Conservation (phyloP, 306 rosid genomes). For the Comarum palustre region DNA sequence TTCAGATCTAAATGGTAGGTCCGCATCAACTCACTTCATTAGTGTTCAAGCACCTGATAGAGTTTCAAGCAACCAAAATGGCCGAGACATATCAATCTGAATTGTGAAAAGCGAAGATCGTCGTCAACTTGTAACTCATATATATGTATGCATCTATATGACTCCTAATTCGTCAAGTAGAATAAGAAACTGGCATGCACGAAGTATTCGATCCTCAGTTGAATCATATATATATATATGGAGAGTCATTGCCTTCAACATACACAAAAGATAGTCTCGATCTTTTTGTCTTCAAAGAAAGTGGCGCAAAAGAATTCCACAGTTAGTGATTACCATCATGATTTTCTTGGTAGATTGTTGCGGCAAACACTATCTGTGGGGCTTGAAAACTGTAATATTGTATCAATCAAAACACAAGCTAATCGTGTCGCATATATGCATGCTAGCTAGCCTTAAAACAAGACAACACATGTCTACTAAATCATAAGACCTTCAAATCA, state of each 20-base stretch:
- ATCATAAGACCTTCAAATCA: not conserved
- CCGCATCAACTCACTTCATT: not conserved
- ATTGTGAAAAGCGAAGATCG: not conserved
- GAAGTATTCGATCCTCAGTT: not conserved
- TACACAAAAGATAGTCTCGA: not conserved
- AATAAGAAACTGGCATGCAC: not conserved
- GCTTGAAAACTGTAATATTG: not conserved
- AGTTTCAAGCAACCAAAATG: conserved; percentile 1
- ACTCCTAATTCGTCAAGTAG: not conserved
- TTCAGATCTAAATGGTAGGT: not conserved
- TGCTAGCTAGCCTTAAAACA: not conserved
- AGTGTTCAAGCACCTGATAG: not conserved
- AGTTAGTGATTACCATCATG: conserved; percentile 23
- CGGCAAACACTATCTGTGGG: conserved; percentile 12
- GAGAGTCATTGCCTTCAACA: conserved; percentile 11
- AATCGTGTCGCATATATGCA: not conserved
- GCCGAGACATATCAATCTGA: not conserved
- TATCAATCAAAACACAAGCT: not conserved
- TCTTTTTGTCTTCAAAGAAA: conserved; percentile 11
- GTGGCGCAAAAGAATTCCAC: conserved; percentile 16
- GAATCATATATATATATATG: not conserved
- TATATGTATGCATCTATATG: not conserved
- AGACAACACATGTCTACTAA: not conserved
- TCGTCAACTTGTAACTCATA: not conserved
- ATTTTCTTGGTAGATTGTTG: conserved; percentile 10